Evolutionary conservation across 306 rosid species (phyloP).

Genomic region (Prinsepia uniflora): DNA sequence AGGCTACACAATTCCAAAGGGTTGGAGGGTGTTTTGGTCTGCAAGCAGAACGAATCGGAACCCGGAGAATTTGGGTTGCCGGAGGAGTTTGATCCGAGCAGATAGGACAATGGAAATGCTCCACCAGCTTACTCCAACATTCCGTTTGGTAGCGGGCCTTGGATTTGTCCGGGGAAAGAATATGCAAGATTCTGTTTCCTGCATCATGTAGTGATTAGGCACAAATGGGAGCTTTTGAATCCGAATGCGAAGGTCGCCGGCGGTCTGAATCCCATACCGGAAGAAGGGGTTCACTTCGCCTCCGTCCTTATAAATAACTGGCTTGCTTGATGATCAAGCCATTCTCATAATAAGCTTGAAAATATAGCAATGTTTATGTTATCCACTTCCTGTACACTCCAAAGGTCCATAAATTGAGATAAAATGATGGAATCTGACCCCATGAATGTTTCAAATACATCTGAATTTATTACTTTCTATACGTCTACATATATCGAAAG

Average conservation of each 20-base stretch:
- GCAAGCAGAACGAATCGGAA: conserved; percentile 36
- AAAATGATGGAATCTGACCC: background rate
- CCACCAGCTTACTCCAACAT: conserved; percentile 39
- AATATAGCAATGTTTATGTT: too few species aligned
- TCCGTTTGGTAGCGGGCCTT: conserved; percentile 57
- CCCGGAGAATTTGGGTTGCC: conserved; percentile 32
- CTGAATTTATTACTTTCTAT: background rate
- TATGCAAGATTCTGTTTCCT: conserved; percentile 45
- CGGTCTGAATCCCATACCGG: conserved; percentile 36
- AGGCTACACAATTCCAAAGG: conserved; percentile 44
- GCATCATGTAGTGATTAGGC: conserved; percentile 40
- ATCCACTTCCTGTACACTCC: too few species aligned
- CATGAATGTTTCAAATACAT: background rate
- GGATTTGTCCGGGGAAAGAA: conserved; percentile 59
- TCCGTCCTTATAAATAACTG: conserved; percentile 16
- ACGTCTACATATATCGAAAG: background rate
- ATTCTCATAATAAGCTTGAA: too few species aligned
- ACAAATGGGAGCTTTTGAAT: conserved; percentile 42
- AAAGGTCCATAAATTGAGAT: background rate
- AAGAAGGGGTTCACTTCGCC: conserved; percentile 40
- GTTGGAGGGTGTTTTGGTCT: conserved; percentile 55
- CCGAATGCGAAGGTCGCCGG: conserved; percentile 38
- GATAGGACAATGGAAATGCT: conserved; percentile 40
- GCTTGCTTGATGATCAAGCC: too few species aligned
- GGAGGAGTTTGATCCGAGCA: conserved; percentile 43